Evolutionary conservation across 192 early-diverging fungal genomes (phyloP).

Genomic region (Backusella mclennaniae): DNA sequence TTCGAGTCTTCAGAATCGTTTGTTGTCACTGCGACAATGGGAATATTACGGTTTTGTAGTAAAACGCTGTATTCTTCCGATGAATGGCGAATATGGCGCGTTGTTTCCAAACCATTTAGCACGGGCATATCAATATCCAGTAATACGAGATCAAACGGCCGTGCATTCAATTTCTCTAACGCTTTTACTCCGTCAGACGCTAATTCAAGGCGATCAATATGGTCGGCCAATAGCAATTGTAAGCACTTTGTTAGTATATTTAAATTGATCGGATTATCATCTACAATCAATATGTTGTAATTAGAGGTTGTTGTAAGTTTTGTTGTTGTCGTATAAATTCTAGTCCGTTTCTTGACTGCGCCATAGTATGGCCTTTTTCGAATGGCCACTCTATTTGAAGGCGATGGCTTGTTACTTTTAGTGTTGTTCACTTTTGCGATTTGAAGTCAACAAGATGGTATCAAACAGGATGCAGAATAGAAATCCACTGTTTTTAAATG

Average conservation of each 20-base stretch:
- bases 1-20: conserved; percentile 48
- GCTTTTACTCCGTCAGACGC: conserved; percentile 48
- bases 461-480: background rate
- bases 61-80: conserved; percentile 34
- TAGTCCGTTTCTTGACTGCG: background rate
- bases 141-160: conserved; percentile 55
- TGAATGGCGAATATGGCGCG: conserved; percentile 46
- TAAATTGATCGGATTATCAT: conserved; percentile 67
- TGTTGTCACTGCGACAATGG: conserved; percentile 64
- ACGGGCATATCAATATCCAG: conserved; percentile 68
- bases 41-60: conserved; percentile 46
- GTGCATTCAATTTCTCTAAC: conserved; percentile 42
- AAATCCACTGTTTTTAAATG: background rate
- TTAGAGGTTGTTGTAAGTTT: background rate
- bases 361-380: conserved; percentile 1
- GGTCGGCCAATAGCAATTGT: background rate
- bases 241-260: conserved; percentile 54
- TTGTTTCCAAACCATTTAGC: conserved; percentile 56
- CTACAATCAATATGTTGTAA: conserved; percentile 46
- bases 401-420: background rate
- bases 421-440: background rate
- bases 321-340: background rate
- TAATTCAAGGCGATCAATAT: conserved; percentile 30
- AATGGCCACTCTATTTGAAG: background rate
- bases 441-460: background rate